phyloP scores from a whole-genome alignment of 768 basidiomycete species.

The Boletus rubroflammeus region DNA sequence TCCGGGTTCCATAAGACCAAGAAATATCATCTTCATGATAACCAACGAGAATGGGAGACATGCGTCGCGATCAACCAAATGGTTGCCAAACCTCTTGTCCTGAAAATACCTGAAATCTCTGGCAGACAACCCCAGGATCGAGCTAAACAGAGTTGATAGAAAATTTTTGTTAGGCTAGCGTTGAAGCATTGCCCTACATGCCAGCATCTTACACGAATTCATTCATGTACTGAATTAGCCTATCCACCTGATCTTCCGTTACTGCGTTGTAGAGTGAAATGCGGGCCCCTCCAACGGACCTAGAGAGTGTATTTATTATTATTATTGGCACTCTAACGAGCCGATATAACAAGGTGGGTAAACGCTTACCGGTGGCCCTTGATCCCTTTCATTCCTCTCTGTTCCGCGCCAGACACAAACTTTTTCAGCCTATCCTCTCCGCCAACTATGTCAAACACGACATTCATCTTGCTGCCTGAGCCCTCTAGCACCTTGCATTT shows the following conservation, averaged over 20 bases:
- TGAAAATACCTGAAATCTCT: too few species aligned
- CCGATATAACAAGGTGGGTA: constrained; percentile 5
- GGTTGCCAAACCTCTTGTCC: too few species aligned
- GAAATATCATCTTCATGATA: neutral
- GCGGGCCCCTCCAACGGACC: constrained; percentile 69
- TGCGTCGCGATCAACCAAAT: too few species aligned
- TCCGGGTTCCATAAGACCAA: neutral
- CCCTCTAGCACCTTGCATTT: constrained; percentile 67
- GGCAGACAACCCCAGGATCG: too few species aligned
- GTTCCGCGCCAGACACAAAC: constrained; percentile 81
- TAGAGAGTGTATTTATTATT: constrained; percentile 18
- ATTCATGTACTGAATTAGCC: constrained; percentile 54
- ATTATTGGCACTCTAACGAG: neutral
- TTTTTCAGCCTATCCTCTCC: constrained; percentile 68
- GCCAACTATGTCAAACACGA: constrained; percentile 76
- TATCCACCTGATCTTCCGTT: constrained; percentile 67
- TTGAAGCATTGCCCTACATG: constrained; percentile 3
- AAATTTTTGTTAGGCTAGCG: neutral
- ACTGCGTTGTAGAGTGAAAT: constrained; percentile 89
- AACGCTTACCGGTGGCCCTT: constrained; percentile 85
- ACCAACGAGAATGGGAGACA: too few species aligned
- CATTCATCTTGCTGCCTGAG: constrained; percentile 93
- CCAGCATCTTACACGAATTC: constrained; percentile 39
- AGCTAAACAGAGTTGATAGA: neutral
- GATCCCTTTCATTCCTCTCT: constrained; percentile 74